phyloP scores from a whole-genome alignment of 257 asterid species.

The Nicotiana paniculata region DNA sequence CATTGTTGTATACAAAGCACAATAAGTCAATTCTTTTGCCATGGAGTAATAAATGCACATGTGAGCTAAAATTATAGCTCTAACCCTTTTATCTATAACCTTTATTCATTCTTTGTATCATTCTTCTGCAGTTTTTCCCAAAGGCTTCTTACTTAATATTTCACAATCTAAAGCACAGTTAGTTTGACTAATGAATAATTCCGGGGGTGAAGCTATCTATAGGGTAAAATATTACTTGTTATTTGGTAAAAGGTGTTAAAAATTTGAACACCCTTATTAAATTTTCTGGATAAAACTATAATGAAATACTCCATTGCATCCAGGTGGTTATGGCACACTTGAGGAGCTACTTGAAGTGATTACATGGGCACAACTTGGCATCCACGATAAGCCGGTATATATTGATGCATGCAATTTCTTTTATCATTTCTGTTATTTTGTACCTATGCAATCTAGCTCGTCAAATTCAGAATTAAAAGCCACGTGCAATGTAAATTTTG shows the following conservation, averaged over 20 bases:
- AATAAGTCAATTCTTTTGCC: neutral
- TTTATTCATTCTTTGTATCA: neutral
- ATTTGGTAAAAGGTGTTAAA: too few relatives aligned
- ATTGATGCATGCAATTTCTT: neutral
- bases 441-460: neutral
- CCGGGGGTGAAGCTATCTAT: too few relatives aligned
- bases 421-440: neutral
- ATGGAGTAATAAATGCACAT: neutral
- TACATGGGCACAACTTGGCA: conserved; percentile 99
- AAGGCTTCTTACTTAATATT: too few relatives aligned
- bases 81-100: neutral
- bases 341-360: conserved; percentile 96
- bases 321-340: conserved; percentile 98
- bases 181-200: too few relatives aligned
- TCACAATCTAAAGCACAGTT: too few relatives aligned
- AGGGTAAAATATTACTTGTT: too few relatives aligned
- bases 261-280: too few relatives aligned
- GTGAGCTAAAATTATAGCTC: neutral
- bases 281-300: neutral
- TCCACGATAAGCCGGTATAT: conserved; percentile 92
- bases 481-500: neutral
- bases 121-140: neutral
- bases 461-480: neutral
- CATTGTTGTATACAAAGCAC: neutral
- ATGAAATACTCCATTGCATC: neutral